Conservation (phyloP, 2,329 filamentous ascomycete species). For the Colletotrichum musicola region DNA sequence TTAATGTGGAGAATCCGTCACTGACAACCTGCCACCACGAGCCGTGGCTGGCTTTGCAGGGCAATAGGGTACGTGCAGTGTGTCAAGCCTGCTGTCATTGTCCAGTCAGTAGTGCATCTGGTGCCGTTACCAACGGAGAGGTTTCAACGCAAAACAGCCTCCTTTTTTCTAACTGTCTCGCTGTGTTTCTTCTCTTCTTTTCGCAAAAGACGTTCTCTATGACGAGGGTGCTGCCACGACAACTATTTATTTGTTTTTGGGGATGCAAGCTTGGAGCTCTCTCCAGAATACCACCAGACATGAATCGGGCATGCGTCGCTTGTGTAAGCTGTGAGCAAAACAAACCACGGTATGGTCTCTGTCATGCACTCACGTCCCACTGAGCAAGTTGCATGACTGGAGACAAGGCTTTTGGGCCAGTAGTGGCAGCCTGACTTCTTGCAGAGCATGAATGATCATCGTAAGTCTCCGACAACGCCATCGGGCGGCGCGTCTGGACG, state of each 20-base stretch:
- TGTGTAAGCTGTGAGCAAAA: background rate
- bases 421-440: background rate
- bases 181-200: background rate
- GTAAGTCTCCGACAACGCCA: conserved; percentile 4
- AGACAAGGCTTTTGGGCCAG: conserved; percentile 6
- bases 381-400: conserved; percentile 16
- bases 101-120: background rate
- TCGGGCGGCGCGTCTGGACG: conserved; percentile 10
- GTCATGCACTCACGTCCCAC: conserved; percentile 4
- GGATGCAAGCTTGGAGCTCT: background rate
- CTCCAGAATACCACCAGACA: background rate
- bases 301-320: background rate
- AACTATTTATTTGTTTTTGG: background rate
- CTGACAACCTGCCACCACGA: conserved; percentile 24
- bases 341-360: conserved; percentile 2
- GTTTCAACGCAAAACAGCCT: background rate
- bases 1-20: conserved; percentile 16
- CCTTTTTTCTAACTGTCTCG: background rate
- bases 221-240: background rate
- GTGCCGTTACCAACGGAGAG: background rate
- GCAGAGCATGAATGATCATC: conserved; percentile 33
- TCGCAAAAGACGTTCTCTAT: background rate
- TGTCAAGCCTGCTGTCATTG: conserved; percentile 5
- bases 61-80: background rate
- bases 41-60: conserved; percentile 14